Base-by-base conservation (phyloP, 441 rosid species). In the Biscutella laevigata region DNA sequence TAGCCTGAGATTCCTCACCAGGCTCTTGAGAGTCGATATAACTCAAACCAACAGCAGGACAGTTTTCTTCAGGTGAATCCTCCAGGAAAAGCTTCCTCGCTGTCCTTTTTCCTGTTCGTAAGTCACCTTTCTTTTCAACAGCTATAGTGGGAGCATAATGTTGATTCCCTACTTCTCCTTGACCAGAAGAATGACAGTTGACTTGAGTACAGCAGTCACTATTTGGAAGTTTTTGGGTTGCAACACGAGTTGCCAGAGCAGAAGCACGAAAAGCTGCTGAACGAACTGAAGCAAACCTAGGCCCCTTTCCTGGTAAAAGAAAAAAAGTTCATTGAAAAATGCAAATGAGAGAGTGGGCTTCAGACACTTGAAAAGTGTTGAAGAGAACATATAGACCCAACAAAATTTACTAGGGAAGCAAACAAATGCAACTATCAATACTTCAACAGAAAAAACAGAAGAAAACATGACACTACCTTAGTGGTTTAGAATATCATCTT, bases 21-120 rank as follows among this genome's bases (percentile, higher is more conserved):
- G 97, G 97, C 70, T 92, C 97, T 77, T 84, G 95, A 48, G 97
- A 86, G 50, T 81, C 83, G 32, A 77, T 64, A 75, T 86, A 92
- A 72, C 97, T 84, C 72, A 88, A 77, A 43, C 28, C 19, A 33
- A 66, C 68, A 47, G 46, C 66, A 71, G 28, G 39, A 29, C 40
- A 65, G 40, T 48, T 77, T 67, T 49, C 69, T 72, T 64, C 61
- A 66, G 57, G 43, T 11, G 33, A 40, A 53, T 66, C 72, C 33
- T 75, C 85, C 25, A 36, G 4, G 44, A 81, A 77, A 45, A 94
- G 96, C 56, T 78, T 77, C 65, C 88, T 75, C 24, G 71, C 80
- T 28, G 85, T 51, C 30, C 46, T 70, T 50, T 41, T 71, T 68
- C 70, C 66, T 55, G 46, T 64, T 20, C 57, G 64, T 40, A 56